Base-by-base conservation (phyloP, 2,329 filamentous ascomycete species). In the Periconia sp. region DNA sequence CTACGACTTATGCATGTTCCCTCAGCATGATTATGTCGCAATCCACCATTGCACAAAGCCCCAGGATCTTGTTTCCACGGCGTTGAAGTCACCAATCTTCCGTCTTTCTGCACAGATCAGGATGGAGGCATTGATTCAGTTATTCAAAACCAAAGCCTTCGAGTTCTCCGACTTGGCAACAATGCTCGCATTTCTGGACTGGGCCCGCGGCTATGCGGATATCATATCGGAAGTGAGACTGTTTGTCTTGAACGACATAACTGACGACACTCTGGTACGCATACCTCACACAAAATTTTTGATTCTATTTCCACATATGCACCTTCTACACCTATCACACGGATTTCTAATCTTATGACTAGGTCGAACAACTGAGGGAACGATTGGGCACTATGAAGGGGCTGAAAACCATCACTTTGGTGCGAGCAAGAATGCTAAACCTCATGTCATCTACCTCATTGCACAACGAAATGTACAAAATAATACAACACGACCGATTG, bases 81-180 rank as follows among this genome's bases (percentile, higher is more conserved):
- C 58, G 2, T 55, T 65, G 23, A 35, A 42, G 13, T 55, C 46
- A 3, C 49, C 60, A 3, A 20, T 68, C 30, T 65, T 68, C 47
- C 64, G 62, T 41, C 31, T 57, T 6, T 61, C 47, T 6, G 58
- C 53, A 17, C 59, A 63, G 35, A 51, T 67, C 15, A 62, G 65
- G n/a, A 45, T 23, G 6, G 65, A 69, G 55, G 50, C 56, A 1
- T 42, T 68, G 18, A 61, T 61, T 11, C 61, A 55, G 49, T 46
- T 69, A 2, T 60, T 54, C 43, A 47, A 50, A 3, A 62, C 18
- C 27, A 62, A 63, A 20, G 13, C 10, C 3, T 41, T 65, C 18
- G 46, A 51, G 2, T 53, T 65, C 17, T 18, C 48, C 6, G 37
- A 45, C 33, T 11, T 47, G 7, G 3, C 41, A 7, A 37, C 51